These are phyloP conservation scores for Knufia fluminis DNA, from an alignment of 2,329 filamentous ascomycete genomes.

Conservation along the genomic window DNA sequence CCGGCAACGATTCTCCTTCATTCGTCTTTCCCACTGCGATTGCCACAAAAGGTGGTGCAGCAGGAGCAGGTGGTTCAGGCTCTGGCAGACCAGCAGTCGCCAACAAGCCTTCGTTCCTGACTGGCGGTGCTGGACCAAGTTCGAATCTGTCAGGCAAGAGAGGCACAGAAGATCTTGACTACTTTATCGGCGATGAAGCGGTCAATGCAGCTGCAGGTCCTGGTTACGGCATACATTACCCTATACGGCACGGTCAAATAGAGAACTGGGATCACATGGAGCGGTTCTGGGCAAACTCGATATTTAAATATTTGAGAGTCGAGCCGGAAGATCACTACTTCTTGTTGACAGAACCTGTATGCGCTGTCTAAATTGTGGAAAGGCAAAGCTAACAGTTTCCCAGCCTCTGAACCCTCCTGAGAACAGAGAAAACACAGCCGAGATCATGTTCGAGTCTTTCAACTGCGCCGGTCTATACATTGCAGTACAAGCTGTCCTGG, in stretches of 20 bases:
- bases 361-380: constrained; percentile 23
- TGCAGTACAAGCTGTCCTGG: constrained; percentile 92
- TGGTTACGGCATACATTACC: constrained; percentile 93
- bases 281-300: constrained; percentile 99
- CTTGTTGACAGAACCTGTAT: constrained; percentile 88
- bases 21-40: constrained; percentile 99
- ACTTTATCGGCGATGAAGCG: constrained; percentile 97
- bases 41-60: constrained; percentile 74
- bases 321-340: constrained; percentile 99
- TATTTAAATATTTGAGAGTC: constrained; percentile 97
- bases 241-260: constrained; percentile 94
- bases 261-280: constrained; percentile 99
- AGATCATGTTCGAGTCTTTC: constrained; percentile 99
- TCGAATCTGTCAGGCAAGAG: constrained; percentile 84
- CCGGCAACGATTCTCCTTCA: constrained; percentile 96
- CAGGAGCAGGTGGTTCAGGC: constrained; percentile 62
- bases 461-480: constrained; percentile 99
- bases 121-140: constrained; percentile 72
- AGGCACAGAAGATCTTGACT: constrained; percentile 94
- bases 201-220: constrained; percentile 74
- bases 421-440: constrained; percentile 96
- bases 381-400: constrained; percentile 10
- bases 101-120: constrained; percentile 92
- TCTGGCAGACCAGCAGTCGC: constrained; percentile 82
- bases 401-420: constrained; percentile 95